Conservation (phyloP, 108 stramenopile species). For the Nitzschia sp. region DNA sequence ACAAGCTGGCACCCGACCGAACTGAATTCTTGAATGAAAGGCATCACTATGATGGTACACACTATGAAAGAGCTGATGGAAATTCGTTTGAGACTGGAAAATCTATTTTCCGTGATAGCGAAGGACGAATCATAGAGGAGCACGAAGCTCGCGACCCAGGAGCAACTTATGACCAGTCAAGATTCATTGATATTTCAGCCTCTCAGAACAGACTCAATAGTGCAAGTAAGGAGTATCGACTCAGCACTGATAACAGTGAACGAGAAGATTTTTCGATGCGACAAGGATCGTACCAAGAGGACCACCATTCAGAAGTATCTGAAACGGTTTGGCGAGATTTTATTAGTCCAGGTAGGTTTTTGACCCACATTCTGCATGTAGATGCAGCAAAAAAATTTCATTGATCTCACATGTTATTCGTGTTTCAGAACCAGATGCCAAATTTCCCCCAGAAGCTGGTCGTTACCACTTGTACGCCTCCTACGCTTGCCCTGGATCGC, state of each 20-base stretch:
- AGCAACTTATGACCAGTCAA: neutral
- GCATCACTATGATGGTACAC: conserved; percentile 32
- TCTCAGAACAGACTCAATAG: conserved; percentile 14
- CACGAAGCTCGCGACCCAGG: conserved; percentile 10
- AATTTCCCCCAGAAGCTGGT: conserved; percentile 71
- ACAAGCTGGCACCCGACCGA: conserved; percentile 9
- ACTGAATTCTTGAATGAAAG: conserved; percentile 27
- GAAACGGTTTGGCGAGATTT: conserved; percentile 66
- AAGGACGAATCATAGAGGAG: neutral
- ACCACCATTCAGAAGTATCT: conserved; percentile 3
- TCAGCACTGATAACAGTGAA: neutral
- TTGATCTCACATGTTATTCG: neutral
- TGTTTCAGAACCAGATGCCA: conserved; percentile 49
- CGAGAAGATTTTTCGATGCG: neutral
- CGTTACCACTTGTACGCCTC: conserved; percentile 82
- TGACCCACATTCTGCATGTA: too few species aligned
- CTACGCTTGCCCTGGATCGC: conserved; percentile 80
- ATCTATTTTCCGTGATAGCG: conserved; percentile 12
- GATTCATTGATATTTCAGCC: conserved; percentile 8
- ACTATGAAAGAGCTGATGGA: conserved; percentile 20
- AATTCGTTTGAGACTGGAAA: conserved; percentile 14
- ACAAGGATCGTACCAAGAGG: neutral
- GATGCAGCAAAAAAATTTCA: neutral
- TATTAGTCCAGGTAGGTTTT: conserved; percentile 40
- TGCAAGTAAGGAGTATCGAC: conserved; percentile 2